A percentile compares a stretch with the other conserved stretches of the same genome.
These are phyloP conservation scores for Lycium barbarum DNA, from an alignment of 257 asterid species.

Conservation along the genomic window DNA sequence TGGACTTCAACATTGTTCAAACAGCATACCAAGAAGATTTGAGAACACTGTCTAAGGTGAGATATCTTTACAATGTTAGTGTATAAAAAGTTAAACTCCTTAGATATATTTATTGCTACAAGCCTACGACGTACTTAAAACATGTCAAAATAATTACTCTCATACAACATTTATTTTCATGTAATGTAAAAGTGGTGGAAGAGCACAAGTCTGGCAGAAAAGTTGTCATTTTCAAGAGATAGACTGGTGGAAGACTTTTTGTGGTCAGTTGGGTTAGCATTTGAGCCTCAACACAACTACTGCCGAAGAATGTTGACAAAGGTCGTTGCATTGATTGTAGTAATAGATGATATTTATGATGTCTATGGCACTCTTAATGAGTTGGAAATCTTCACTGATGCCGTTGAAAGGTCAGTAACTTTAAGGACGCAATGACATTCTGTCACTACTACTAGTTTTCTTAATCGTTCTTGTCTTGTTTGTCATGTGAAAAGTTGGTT, in stretches of 20 bases:
- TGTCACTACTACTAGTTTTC: too few species aligned
- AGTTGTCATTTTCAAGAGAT: not conserved
- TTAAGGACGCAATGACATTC: too few species aligned
- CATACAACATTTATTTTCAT: not conserved
- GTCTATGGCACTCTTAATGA: not conserved
- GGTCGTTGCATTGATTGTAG: not conserved
- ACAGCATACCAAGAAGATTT: conserved; percentile 47
- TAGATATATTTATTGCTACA: too few species aligned
- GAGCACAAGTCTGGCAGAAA: not conserved
- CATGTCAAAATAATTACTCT: too few species aligned
- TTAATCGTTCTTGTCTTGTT: too few species aligned
- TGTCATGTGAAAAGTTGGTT: too few species aligned
- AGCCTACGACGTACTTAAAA: too few species aligned
- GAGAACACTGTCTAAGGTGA: conserved; percentile 41
- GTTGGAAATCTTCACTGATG: not conserved
- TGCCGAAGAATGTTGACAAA: not conserved
- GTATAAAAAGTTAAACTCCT: too few species aligned
- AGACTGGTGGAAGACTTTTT: not conserved
- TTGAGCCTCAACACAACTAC: not conserved
- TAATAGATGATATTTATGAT: conserved; percentile 7
- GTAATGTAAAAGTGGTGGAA: not conserved
- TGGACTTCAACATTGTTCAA: conserved; percentile 56
- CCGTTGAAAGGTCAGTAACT: not conserved
- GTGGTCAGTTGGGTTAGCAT: conserved; percentile 1
- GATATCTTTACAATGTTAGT: too few species aligned